These are phyloP conservation scores for Chaetomiaceae sp. DNA, from an alignment of 2,329 filamentous ascomycete species.

Conservation along the genomic window DNA sequence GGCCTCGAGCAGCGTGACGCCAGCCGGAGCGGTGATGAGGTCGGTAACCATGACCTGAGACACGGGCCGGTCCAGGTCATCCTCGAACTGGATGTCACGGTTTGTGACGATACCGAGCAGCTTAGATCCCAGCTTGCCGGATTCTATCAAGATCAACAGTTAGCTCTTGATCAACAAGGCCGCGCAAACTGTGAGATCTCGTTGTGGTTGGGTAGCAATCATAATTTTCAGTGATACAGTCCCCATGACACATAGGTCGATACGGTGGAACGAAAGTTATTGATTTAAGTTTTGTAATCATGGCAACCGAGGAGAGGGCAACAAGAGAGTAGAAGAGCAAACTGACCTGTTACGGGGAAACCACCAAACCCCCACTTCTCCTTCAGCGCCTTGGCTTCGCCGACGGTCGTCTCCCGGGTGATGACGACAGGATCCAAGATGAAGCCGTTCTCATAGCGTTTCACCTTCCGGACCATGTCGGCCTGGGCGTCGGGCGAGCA, in stretches of 20 bases:
- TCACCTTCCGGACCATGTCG: slow-evolving; percentile 98
- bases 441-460: slow-evolving; percentile 99
- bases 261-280: slow-evolving; percentile 99
- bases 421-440: slow-evolving; percentile 95
- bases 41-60: slow-evolving; percentile 94
- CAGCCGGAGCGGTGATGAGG: slow-evolving; percentile 79
- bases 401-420: slow-evolving; percentile 79
- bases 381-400: slow-evolving; percentile 86
- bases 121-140: slow-evolving; percentile 89
- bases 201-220: slow-evolving; percentile 31
- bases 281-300: slow-evolving; percentile 74
- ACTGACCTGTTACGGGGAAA: slow-evolving; percentile 96
- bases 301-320: slow-evolving; percentile 25
- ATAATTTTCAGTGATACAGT: slow-evolving; percentile 51
- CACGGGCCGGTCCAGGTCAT: slow-evolving; percentile 65
- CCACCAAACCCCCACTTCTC: slow-evolving; percentile 98
- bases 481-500: slow-evolving; percentile 96
- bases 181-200: slow-evolving; percentile 27
- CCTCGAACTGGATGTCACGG: slow-evolving; percentile 96
- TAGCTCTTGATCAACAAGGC: slow-evolving; percentile 30
- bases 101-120: slow-evolving; percentile 96
- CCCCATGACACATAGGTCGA: slow-evolving; percentile 84
- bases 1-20: slow-evolving; percentile 80
- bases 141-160: slow-evolving; percentile 56
- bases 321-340: background rate